These are phyloP conservation scores for Rhododendron molle DNA, from an alignment of 148 eudicot species.

Conservation along the genomic window DNA sequence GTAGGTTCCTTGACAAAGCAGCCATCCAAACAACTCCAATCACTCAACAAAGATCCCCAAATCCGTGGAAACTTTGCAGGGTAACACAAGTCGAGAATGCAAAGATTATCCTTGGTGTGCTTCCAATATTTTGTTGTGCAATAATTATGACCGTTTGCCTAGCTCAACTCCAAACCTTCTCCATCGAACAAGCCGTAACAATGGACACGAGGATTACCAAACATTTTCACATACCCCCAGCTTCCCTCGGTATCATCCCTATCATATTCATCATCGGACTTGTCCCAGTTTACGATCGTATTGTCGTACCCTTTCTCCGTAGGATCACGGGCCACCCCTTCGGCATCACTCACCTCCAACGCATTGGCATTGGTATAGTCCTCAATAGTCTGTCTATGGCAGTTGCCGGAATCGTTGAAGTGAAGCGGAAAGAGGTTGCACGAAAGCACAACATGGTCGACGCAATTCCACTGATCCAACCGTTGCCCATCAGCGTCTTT, in stretches of 20 bases:
- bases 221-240: slow-evolving; percentile 38
- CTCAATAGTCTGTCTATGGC: slow-evolving; percentile 35
- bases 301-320: slow-evolving; percentile 32
- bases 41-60: background rate
- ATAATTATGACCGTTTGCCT: slow-evolving; percentile 40
- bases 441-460: slow-evolving; percentile 27
- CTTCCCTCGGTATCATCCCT: slow-evolving; percentile 43
- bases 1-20: slow-evolving; percentile 49
- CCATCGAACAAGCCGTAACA: slow-evolving; percentile 35
- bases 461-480: slow-evolving; percentile 29
- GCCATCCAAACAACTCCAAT: slow-evolving; percentile 25
- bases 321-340: slow-evolving; percentile 37
- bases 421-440: slow-evolving; percentile 30
- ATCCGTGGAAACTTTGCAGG: slow-evolving; percentile 42
- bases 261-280: slow-evolving; percentile 27
- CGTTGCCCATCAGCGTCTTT: slow-evolving; percentile 40
- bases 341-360: slow-evolving; percentile 50
- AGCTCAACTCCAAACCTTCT: slow-evolving; percentile 53
- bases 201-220: slow-evolving; percentile 37
- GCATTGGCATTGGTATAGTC: slow-evolving; percentile 41
- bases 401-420: slow-evolving; percentile 28
- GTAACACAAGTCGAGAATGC: slow-evolving; percentile 54
- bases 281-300: slow-evolving; percentile 31
- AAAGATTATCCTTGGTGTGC: slow-evolving; percentile 34
- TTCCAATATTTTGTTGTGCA: slow-evolving; percentile 37